Evolutionary conservation across 2,329 filamentous ascomycete species (phyloP), one percentile per base, ranked within the genome.

Genomic region (Thyridium curvatum): DNA sequence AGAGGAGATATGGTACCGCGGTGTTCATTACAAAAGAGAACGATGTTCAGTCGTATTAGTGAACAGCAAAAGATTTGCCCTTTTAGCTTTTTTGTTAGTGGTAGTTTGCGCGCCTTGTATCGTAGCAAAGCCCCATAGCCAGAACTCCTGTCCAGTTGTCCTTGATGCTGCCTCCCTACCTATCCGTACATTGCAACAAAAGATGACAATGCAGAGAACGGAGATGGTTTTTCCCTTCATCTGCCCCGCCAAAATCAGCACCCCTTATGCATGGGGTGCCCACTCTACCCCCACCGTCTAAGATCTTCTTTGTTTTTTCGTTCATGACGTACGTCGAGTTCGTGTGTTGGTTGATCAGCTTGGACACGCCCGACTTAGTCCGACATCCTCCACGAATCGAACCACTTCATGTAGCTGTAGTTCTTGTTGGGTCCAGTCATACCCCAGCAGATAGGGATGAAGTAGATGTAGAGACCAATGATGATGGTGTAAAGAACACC

Each of bases 391-490:
- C 91, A 98, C 48, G 68, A 79, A 48, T 82, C 77, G 51, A 96
- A 85, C 93, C 93, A 98, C 71, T 88, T 94, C 68, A 98, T 72
- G 68, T 97, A 90, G 52, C 71, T 76, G 77, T 91, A 98, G 59
- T 97, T 70, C 62, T 77, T 75, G 66, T 87, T 88, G 44, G 77
- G 68, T 12, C 93, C 93, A 41, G 82, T 81, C 87, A 98, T 98
- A 44, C 93, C 93, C 72, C 94, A 98, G 62, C 87, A 93, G 56
- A 98, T 90, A 16, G 86, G 90, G 49, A 91, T 83, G 70, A 98
- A 98, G 53, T 85, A 74, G 55, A 90, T 73, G 66, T 96, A 98
- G 32, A 97, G 74, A 5, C 84, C 85, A 47, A 94, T 81, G 40
- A 89, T 76, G 17, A 74, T 60, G 14, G 71, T 66, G 61, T 97